Conservation (phyloP, 257 asterid species). For the Coffea canephora region DNA sequence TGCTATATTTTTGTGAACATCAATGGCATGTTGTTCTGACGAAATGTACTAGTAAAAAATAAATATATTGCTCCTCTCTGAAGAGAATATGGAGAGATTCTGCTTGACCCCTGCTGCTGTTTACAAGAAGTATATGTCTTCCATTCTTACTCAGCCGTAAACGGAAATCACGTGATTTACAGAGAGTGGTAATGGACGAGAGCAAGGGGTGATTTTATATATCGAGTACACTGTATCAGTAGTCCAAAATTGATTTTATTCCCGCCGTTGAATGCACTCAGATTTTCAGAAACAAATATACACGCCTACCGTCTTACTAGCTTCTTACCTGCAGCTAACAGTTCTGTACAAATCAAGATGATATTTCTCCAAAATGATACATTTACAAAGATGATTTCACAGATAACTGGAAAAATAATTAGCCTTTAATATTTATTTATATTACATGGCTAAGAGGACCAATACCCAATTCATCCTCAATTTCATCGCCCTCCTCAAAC, state of each 20-base stretch:
- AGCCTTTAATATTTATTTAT: slow-evolving; percentile 3
- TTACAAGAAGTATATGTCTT: background rate
- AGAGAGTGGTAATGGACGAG: background rate
- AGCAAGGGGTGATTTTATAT: background rate
- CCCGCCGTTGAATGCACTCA: background rate
- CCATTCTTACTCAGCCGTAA: background rate
- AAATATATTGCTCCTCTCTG: background rate
- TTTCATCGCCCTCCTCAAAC: slow-evolving; percentile 36
- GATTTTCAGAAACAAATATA: background rate
- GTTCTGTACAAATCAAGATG: background rate
- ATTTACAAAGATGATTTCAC: slow-evolving; percentile 8
- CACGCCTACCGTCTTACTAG: background rate
- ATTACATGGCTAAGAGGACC: slow-evolving; percentile 39
- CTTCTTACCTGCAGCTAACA: background rate
- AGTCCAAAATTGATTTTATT: background rate
- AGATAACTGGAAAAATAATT: background rate
- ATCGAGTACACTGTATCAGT: background rate
- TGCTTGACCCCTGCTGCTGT: background rate
- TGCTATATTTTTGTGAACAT: background rate
- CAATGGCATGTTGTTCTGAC: no score
- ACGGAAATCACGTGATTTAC: background rate
- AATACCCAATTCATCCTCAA: slow-evolving; percentile 42
- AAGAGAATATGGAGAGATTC: background rate
- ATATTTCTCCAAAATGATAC: background rate
- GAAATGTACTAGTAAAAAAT: background rate